phyloP scores from a whole-genome alignment of 495 filamentous ascomycete species.

The Xylaria grammica region DNA sequence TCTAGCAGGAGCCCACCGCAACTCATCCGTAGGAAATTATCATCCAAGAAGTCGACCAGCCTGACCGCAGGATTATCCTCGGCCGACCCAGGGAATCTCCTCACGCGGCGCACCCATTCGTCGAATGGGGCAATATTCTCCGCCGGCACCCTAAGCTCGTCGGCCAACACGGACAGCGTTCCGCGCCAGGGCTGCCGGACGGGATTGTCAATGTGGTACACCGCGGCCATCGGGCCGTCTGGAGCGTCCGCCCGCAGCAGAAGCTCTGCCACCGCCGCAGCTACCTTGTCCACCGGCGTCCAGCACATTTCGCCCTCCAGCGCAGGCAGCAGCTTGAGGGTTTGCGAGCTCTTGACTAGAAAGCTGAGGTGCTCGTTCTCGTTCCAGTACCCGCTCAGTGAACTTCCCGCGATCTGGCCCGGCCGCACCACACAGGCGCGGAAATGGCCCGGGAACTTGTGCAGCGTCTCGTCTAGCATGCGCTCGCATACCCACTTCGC shows the following conservation, averaged over 20 bases:
- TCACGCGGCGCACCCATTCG: conserved; percentile 55
- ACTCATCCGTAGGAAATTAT: conserved; percentile 56
- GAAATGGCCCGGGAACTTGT: conserved; percentile 48
- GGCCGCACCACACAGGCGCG: conserved; percentile 49
- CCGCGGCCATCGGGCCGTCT: conserved; percentile 43
- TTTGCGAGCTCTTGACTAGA: conserved; percentile 58
- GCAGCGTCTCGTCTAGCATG: conserved; percentile 55
- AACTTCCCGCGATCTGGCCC: conserved; percentile 58
- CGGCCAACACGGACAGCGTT: conserved; percentile 47
- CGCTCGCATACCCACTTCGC: conserved; percentile 59
- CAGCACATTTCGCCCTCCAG: conserved; percentile 51
- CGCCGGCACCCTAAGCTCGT: conserved; percentile 44
- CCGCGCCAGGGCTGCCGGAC: conserved; percentile 53
- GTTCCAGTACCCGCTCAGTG: conserved; percentile 58
- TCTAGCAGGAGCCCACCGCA: conserved; percentile 57
- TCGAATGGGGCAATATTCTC: conserved; percentile 44
- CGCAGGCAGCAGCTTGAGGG: conserved; percentile 49
- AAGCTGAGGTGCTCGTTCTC: conserved; percentile 52
- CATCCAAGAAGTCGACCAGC: conserved; percentile 57
- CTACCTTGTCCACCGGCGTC: conserved; percentile 28
- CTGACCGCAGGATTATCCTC: conserved; percentile 52
- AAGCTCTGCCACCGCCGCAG: too few species aligned
- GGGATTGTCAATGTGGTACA: conserved; percentile 65
- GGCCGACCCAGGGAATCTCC: conserved; percentile 32
- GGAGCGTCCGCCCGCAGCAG: too few species aligned